These are phyloP conservation scores for Mucor plumbeus DNA, from an alignment of 371 early-diverging fungal genomes.

Conservation along the genomic window DNA sequence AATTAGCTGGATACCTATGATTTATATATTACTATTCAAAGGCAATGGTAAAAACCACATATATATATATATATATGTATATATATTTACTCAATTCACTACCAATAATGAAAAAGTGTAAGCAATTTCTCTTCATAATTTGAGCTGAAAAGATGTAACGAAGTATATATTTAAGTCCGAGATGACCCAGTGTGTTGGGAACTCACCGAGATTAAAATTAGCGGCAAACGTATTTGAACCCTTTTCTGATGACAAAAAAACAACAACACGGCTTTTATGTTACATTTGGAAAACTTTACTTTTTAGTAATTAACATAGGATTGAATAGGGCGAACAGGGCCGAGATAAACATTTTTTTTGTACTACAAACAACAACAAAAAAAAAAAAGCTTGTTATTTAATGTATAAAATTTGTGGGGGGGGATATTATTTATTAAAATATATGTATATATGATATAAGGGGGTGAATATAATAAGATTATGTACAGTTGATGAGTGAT, in stretches of 20 bases:
- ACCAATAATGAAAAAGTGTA: too few species aligned
- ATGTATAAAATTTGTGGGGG: not conserved
- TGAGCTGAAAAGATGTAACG: too few species aligned
- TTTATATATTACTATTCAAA: too few species aligned
- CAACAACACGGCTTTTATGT: not conserved
- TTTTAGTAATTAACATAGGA: not conserved
- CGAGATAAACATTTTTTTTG: not conserved
- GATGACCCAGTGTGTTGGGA: too few species aligned
- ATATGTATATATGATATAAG: not conserved
- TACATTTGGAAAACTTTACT: conserved; percentile 1
- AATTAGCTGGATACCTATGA: too few species aligned
- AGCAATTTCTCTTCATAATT: too few species aligned
- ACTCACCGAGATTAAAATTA: too few species aligned
- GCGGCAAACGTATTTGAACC: too few species aligned
- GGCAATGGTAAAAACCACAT: too few species aligned
- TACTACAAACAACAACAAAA: not conserved
- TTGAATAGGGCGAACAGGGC: not conserved
- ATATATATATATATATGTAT: too few species aligned
- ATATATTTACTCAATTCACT: too few species aligned
- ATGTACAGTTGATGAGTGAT: not conserved
- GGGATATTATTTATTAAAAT: not conserved
- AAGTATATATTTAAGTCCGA: too few species aligned
- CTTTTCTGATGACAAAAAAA: not conserved
- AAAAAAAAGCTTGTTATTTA: not conserved
- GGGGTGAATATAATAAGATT: not conserved